Conservation (phyloP, 305 asterid species). For the Fraxinus floribunda region DNA sequence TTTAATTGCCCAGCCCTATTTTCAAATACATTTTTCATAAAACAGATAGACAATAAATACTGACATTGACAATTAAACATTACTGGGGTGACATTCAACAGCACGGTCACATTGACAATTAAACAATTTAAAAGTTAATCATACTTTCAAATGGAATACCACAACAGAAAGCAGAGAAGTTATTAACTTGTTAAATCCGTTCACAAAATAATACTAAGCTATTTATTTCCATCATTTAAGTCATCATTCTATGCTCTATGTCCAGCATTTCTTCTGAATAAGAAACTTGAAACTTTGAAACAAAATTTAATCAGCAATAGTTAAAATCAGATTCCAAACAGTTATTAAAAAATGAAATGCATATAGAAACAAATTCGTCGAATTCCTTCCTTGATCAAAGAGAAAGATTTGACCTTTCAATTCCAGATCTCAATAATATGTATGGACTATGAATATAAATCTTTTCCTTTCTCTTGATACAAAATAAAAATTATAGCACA, state of each 20-base stretch:
- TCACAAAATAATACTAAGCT: neutral
- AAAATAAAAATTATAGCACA: neutral
- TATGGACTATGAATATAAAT: neutral
- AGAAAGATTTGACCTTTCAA: conserved; percentile 21
- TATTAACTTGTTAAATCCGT: neutral
- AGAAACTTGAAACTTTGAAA: neutral
- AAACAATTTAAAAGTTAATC: neutral
- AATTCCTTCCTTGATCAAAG: conserved; percentile 14
- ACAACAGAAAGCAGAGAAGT: neutral
- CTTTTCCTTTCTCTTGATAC: neutral
- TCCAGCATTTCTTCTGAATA: neutral
- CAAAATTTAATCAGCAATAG: neutral
- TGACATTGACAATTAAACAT: neutral
- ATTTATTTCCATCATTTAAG: neutral
- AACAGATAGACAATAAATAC: neutral
- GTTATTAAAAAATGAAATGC: conserved; percentile 2
- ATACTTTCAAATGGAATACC: neutral
- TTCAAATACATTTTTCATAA: neutral
- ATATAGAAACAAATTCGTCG: neutral
- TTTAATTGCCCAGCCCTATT: neutral
- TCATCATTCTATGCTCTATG: neutral
- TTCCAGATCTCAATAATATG: conserved; percentile 16
- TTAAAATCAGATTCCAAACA: neutral
- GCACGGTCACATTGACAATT: neutral
- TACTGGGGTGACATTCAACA: neutral